These are phyloP conservation scores for Chytriomyces confervae DNA, from an alignment of 192 early-diverging fungal genomes.

Conservation along the genomic window DNA sequence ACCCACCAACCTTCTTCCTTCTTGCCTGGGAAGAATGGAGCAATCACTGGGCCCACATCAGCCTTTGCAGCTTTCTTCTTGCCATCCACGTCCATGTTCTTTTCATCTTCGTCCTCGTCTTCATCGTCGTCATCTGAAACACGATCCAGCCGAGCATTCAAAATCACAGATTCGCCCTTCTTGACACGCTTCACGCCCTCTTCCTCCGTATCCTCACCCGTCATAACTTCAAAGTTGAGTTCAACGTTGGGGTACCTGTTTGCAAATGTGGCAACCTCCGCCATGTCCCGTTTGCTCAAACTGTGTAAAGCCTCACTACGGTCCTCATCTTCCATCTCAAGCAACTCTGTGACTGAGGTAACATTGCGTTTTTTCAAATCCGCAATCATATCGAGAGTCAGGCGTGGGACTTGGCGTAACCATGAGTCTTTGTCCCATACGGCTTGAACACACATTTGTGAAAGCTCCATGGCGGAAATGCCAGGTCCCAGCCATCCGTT, in stretches of 20 bases:
- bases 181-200: slow-evolving; percentile 49
- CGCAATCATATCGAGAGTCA: slow-evolving; percentile 74
- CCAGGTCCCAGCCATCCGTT: slow-evolving; percentile 91
- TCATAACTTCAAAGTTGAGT: slow-evolving; percentile 68
- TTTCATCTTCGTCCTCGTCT: slow-evolving; percentile 45
- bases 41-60: slow-evolving; percentile 80
- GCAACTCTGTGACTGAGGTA: slow-evolving; percentile 90
- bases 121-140: slow-evolving; percentile 80
- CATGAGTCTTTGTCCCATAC: slow-evolving; percentile 94
- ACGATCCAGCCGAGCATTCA: slow-evolving; percentile 80
- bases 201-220: slow-evolving; percentile 50
- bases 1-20: slow-evolving; percentile 99
- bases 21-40: slow-evolving; percentile 88
- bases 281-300: slow-evolving; percentile 69
- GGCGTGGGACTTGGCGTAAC: slow-evolving; percentile 90
- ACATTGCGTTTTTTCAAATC: slow-evolving; percentile 73
- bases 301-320: slow-evolving; percentile 64
- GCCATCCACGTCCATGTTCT: slow-evolving; percentile 23
- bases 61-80: slow-evolving; percentile 14
- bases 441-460: slow-evolving; percentile 97
- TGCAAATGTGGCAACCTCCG: slow-evolving; percentile 82
- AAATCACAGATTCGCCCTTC: slow-evolving; percentile 64
- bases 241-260: slow-evolving; percentile 96
- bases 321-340: slow-evolving; percentile 91
- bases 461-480: slow-evolving; percentile 92